phyloP scores from a whole-genome alignment of 768 basidiomycete genomes.

The Psilocybe cyanescens region DNA sequence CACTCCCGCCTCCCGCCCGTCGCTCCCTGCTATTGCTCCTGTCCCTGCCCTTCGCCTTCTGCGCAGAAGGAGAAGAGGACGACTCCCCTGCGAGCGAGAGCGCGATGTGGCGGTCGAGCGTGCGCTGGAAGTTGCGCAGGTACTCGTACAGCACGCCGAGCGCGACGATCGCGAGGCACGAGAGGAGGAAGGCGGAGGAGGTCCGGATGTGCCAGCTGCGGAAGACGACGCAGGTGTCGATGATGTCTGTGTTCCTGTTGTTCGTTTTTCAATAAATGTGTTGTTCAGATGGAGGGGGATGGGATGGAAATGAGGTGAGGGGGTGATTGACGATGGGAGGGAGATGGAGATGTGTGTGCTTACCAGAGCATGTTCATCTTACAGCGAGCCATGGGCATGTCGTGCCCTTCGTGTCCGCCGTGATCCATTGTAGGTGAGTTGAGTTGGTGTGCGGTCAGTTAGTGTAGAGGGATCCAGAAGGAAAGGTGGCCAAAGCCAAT shows the following conservation, averaged over 20 bases:
- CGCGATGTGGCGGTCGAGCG: conserved; percentile 64
- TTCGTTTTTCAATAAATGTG: no score
- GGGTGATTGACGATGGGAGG: no score
- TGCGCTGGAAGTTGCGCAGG: conserved; percentile 64
- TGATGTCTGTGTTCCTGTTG: conserved; percentile 73
- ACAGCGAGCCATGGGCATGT: conserved; percentile 56
- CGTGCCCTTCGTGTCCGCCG: conserved; percentile 47
- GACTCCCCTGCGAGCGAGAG: conserved; percentile 43
- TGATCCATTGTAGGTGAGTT: conserved; percentile 22
- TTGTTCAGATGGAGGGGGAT: not conserved
- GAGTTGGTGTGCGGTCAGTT: no score
- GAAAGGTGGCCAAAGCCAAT: no score
- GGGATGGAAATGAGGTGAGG: conserved; percentile 3
- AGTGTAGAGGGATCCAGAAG: no score
- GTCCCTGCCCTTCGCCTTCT: conserved; percentile 47
- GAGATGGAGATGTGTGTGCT: no score
- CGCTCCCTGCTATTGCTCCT: conserved; percentile 30
- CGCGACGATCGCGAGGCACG: conserved; percentile 63
- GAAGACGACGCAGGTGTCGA: conserved; percentile 85
- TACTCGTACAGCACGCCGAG: conserved; percentile 84
- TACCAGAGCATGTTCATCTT: conserved; percentile 86
- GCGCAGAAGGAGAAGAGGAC: conserved; percentile 28
- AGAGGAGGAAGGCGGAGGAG: conserved; percentile 58
- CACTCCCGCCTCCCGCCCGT: conserved; percentile 17
- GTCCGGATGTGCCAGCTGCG: conserved; percentile 74